phyloP scores from a whole-genome alignment of 2,329 filamentous ascomycete species.

The Alternaria ethzedia region DNA sequence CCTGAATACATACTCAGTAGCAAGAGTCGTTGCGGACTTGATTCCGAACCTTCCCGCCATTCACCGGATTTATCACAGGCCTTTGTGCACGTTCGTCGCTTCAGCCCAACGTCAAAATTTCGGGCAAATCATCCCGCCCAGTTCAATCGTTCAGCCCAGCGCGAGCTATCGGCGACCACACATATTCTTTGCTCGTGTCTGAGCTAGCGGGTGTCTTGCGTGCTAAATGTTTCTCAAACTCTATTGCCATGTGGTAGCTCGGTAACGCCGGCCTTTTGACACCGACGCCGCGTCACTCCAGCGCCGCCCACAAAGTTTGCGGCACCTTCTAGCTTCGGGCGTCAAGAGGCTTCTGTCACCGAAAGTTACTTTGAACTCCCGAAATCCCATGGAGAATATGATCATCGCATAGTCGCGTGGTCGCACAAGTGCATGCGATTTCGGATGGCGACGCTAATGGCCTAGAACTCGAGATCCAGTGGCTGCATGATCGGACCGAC shows the following conservation, averaged over 20 bases:
- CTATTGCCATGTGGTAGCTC: not conserved
- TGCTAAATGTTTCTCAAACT: constrained; percentile 2
- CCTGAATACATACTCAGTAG: not conserved
- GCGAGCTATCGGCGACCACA: not conserved
- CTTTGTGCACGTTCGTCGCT: not conserved
- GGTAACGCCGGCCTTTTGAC: not conserved
- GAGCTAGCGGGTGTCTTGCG: not conserved
- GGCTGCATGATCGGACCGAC: not conserved
- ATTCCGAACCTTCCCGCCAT: not conserved
- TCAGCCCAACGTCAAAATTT: not conserved
- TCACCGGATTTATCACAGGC: not conserved
- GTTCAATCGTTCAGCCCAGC: not conserved
- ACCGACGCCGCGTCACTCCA: not conserved
- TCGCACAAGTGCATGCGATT: not conserved
- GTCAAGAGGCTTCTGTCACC: not conserved
- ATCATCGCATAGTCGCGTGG: not conserved
- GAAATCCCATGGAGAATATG: not conserved
- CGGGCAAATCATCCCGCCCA: not conserved
- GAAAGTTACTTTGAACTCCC: not conserved
- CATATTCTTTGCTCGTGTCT: not conserved
- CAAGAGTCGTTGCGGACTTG: not conserved
- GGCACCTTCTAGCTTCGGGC: not conserved
- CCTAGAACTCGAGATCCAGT: not conserved
- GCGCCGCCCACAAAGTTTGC: not conserved
- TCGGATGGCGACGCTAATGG: not conserved